Percentiles rank a stretch among this genome's conserved stretches.
These are phyloP conservation scores for Suillus americanus DNA, from an alignment of 768 basidiomycete species.

Conservation along the genomic window DNA sequence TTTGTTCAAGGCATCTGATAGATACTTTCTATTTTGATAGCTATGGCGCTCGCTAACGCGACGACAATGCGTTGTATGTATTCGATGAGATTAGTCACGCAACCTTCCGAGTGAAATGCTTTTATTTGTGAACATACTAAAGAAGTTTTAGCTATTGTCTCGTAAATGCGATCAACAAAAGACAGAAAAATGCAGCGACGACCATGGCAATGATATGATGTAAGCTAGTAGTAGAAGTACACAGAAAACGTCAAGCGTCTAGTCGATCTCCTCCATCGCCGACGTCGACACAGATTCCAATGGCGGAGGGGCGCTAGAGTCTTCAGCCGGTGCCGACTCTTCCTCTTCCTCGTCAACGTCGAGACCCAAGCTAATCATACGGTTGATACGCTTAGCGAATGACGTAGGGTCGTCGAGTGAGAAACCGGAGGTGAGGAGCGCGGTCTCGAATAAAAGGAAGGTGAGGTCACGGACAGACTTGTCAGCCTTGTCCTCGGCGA, in stretches of 20 bases:
- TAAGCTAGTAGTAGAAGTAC: slow-evolving; percentile 24
- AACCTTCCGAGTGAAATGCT: neutral
- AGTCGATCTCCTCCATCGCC: slow-evolving; percentile 98
- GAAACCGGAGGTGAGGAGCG: slow-evolving; percentile 94
- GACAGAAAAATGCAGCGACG: slow-evolving; percentile 19
- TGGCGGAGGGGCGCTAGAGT: slow-evolving; percentile 49
- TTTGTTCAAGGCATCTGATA: neutral
- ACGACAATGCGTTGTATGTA: neutral
- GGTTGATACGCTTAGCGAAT: slow-evolving; percentile 94
- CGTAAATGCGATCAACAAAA: slow-evolving; percentile 25
- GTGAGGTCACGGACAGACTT: slow-evolving; percentile 98
- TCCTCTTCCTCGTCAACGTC: slow-evolving; percentile 82
- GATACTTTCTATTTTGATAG: neutral
- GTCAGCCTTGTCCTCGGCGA: slow-evolving; percentile 96
- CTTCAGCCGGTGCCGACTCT: slow-evolving; percentile 41
- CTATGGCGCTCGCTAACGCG: too few relatives aligned
- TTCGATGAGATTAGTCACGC: neutral
- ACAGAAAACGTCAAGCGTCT: slow-evolving; percentile 29
- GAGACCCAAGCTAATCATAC: slow-evolving; percentile 91
- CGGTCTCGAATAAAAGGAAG: slow-evolving; percentile 94
- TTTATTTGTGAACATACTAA: slow-evolving; percentile 18
- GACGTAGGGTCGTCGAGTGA: slow-evolving; percentile 92
- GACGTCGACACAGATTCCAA: slow-evolving; percentile 66
- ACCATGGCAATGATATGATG: slow-evolving; percentile 19
- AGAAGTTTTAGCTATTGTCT: slow-evolving; percentile 22